A percentile compares a stretch with the other conserved stretches of the same genome.
Evolutionary conservation across 2,329 filamentous ascomycete species (phyloP).

Genomic region (Fusarium denticulatum): DNA sequence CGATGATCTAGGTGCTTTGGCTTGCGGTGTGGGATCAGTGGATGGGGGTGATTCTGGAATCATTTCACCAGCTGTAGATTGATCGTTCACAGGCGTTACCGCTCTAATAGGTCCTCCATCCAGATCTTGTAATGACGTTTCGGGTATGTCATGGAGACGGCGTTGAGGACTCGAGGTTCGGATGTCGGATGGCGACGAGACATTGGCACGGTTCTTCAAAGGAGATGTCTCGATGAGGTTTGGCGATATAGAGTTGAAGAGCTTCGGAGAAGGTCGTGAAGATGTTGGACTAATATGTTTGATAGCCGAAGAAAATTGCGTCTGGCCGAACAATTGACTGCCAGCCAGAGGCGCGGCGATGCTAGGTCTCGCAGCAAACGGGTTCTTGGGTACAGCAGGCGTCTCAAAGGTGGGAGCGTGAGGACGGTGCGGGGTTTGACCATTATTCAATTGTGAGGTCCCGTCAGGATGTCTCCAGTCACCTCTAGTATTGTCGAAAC

Average conservation of each 20-base stretch:
- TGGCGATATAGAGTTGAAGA: slow-evolving; percentile 59
- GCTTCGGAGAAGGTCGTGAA: slow-evolving; percentile 64
- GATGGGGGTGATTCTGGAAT: slow-evolving; percentile 52
- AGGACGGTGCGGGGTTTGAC: slow-evolving; percentile 47
- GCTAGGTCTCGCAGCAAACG: slow-evolving; percentile 54
- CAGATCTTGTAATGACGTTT: slow-evolving; percentile 39
- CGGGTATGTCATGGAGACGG: slow-evolving; percentile 45
- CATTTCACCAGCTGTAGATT: slow-evolving; percentile 43
- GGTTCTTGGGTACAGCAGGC: slow-evolving; percentile 59
- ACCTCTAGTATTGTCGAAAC: slow-evolving; percentile 51
- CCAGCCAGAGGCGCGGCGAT: slow-evolving; percentile 50
- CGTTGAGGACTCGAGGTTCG: slow-evolving; percentile 55
- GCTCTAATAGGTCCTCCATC: slow-evolving; percentile 26
- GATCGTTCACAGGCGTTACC: slow-evolving; percentile 42
- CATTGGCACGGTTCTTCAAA: slow-evolving; percentile 59
- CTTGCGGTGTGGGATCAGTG: slow-evolving; percentile 34
- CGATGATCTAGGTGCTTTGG: slow-evolving; percentile 35
- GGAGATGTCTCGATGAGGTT: slow-evolving; percentile 59
- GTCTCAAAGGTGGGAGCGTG: slow-evolving; percentile 56
- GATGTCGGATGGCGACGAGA: slow-evolving; percentile 56
- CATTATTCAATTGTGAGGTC: slow-evolving; percentile 48
- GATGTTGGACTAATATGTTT: slow-evolving; percentile 65
- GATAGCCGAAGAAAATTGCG: slow-evolving; percentile 62
- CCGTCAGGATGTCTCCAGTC: slow-evolving; percentile 52
- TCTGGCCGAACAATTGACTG: slow-evolving; percentile 65